phyloP scores from a whole-genome alignment of 177 flowering plant genomes.

The Vitis hybrid region DNA sequence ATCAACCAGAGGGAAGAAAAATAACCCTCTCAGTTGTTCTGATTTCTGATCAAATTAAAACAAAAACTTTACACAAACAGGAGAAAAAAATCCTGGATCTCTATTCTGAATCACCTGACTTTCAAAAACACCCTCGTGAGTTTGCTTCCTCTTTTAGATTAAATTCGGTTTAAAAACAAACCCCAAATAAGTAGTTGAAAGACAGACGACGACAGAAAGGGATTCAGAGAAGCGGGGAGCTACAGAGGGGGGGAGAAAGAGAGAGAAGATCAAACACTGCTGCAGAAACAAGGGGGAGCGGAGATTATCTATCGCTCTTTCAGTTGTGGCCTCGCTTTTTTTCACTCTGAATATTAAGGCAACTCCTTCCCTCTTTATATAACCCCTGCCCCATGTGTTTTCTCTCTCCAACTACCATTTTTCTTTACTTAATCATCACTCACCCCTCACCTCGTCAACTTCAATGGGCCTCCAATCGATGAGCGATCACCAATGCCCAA shows the following conservation, averaged over 20 bases:
- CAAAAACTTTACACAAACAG: slow-evolving; percentile 5
- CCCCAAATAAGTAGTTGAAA: slow-evolving; percentile 13
- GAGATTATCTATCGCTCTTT: neutral
- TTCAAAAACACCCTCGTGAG: slow-evolving; percentile 20
- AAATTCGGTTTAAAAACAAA: slow-evolving; percentile 4
- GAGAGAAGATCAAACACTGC: slow-evolving; percentile 9
- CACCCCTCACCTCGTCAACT: slow-evolving; percentile 11
- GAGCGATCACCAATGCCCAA: neutral
- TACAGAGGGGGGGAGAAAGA: slow-evolving; percentile 19
- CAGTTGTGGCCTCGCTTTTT: slow-evolving; percentile 23
- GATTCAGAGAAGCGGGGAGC: slow-evolving; percentile 64
- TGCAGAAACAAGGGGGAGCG: neutral
- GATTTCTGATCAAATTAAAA: neutral
- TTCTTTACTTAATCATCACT: neutral
- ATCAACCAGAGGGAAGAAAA: slow-evolving; percentile 49
- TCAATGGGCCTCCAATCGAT: slow-evolving; percentile 15
- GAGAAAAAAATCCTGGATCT: slow-evolving; percentile 32
- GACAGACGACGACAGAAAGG: slow-evolving; percentile 54
- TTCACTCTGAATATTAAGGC: slow-evolving; percentile 5
- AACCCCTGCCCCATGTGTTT: slow-evolving; percentile 4
- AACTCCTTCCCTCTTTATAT: slow-evolving; percentile 18
- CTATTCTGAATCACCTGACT: slow-evolving; percentile 38
- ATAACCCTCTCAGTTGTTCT: slow-evolving; percentile 49
- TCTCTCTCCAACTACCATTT: slow-evolving; percentile 8
- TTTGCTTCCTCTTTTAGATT: neutral